These are phyloP conservation scores for Rhytidiadelphus loreus DNA, from an alignment of 225 moss, liverwort and hornwort species.

Conservation along the genomic window DNA sequence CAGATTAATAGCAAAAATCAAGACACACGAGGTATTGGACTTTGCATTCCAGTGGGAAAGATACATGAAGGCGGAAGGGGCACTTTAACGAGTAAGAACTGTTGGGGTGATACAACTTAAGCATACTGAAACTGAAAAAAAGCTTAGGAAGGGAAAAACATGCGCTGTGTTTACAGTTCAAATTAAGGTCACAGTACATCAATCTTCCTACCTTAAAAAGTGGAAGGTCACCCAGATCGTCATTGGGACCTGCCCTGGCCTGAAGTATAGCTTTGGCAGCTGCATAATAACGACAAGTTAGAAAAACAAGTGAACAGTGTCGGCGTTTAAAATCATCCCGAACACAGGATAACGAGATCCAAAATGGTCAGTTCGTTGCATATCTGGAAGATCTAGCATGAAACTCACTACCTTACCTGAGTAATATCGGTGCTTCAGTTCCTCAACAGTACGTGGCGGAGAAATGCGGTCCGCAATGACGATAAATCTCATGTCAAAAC, in stretches of 20 bases:
- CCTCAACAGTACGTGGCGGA: slow-evolving; percentile 14
- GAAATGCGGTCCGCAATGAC: slow-evolving; percentile 9
- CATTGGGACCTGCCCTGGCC: slow-evolving; percentile 48
- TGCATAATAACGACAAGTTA: slow-evolving; percentile 19
- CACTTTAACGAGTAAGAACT: neutral
- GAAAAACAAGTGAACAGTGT: neutral
- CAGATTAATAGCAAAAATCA: neutral
- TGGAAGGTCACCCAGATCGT: slow-evolving; percentile 76
- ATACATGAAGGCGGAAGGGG: neutral
- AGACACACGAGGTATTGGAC: neutral
- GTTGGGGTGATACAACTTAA: neutral
- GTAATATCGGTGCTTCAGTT: slow-evolving; percentile 10
- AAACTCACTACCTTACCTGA: neutral
- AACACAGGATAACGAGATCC: neutral
- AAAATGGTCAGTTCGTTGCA: neutral
- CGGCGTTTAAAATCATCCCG: neutral
- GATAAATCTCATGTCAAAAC: slow-evolving; percentile 15
- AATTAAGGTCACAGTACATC: neutral
- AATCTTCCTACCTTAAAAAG: slow-evolving; percentile 61
- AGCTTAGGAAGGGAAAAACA: neutral
- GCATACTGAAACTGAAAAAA: neutral
- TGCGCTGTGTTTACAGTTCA: neutral
- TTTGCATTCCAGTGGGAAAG: neutral
- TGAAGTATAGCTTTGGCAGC: slow-evolving; percentile 72
- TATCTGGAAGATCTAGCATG: neutral